Evolutionary conservation across 441 rosid genomes (phyloP).

Genomic region (Eutrema salsugineum): DNA sequence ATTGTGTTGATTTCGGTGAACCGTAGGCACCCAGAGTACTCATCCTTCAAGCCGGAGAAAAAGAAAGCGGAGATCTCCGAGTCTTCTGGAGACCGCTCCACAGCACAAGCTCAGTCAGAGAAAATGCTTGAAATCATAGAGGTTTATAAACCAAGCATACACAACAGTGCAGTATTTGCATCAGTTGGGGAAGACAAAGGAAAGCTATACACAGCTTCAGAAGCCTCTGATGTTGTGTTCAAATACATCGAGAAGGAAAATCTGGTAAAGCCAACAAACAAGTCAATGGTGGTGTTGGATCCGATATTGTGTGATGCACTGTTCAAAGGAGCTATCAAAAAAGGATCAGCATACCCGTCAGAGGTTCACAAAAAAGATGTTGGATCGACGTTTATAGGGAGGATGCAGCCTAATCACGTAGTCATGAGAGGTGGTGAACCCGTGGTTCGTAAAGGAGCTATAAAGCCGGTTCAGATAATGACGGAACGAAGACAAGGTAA

Average conservation of each 20-base stretch:
- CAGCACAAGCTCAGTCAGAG: constrained; percentile 35
- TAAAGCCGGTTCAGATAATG: constrained; percentile 79
- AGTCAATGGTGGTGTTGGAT: constrained; percentile 71
- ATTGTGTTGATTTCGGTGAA: constrained; percentile 56
- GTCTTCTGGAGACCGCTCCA: constrained; percentile 39
- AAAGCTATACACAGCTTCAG: constrained; percentile 67
- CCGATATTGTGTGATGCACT: constrained; percentile 77
- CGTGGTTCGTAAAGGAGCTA: constrained; percentile 74
- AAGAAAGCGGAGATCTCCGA: constrained; percentile 50
- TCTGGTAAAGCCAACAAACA: constrained; percentile 68
- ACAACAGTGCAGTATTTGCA: constrained; percentile 77
- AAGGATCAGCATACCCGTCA: constrained; percentile 84
- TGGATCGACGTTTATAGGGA: constrained; percentile 58
- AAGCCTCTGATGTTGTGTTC: constrained; percentile 83
- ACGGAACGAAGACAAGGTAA: constrained; percentile 93
- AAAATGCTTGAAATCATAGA: constrained; percentile 73
- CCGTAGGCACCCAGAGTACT: constrained; percentile 61
- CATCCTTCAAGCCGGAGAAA: constrained; percentile 82
- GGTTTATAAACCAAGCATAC: constrained; percentile 81
- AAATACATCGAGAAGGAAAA: constrained; percentile 75
- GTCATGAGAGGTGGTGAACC: constrained; percentile 75
- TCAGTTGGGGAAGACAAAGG: constrained; percentile 77
- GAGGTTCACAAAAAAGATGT: constrained; percentile 87
- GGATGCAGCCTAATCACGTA: constrained; percentile 84
- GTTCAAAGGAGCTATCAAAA: constrained; percentile 91